Evolutionary conservation across 257 asterid genomes (phyloP), one percentile per base, ranked within the genome.

Genomic region (Asclepias syriaca): DNA sequence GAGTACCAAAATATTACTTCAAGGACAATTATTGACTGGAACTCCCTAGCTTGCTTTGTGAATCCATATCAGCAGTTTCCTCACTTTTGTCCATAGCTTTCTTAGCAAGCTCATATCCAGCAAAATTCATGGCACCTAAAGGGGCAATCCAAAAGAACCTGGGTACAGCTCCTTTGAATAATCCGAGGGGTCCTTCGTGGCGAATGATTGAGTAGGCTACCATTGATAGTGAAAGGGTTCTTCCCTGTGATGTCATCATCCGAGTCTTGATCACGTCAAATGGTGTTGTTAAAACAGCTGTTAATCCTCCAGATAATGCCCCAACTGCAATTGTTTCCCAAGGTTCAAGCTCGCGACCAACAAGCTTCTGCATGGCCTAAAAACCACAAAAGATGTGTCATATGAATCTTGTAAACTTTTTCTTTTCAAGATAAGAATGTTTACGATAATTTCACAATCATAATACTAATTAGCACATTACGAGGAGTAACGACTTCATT

Each of bases 111-210:
- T 90, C 97, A 50, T 90, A 90, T 40, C 97, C 97, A 39, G 97
- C 96, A 48, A 90, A 90, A 69, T 90, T 90, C 85, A 90, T 90
- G 39, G 97, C 97, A 11, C 97, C 97, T 2, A 90, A 84, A 8
- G 97, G 97, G 51, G 97, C 97, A 45, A 90, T 86, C 97, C 97
- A 90, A 77, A 90, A 88, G 82, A 90, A 90, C 56, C 94, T 83
- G 3, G 97, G 97, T 46, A 90, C 70, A 15, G 97, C 97, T 65
- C 97, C 97, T 84, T 90, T 89, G 32, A 90, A 90, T 69, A 90
- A 71, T 43, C 94, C 96, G 12, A 88, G 75, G 15, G 89, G 86
- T 51, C 97, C 96, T 79, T 90, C 96, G 0, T 70, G 84, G 6
- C 76, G 87, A 67, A 90, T 69, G 66, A 90, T 86, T 49, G 92